phyloP scores from a whole-genome alignment of 2,329 filamentous ascomycete genomes.

The Diaporthe humulicola region DNA sequence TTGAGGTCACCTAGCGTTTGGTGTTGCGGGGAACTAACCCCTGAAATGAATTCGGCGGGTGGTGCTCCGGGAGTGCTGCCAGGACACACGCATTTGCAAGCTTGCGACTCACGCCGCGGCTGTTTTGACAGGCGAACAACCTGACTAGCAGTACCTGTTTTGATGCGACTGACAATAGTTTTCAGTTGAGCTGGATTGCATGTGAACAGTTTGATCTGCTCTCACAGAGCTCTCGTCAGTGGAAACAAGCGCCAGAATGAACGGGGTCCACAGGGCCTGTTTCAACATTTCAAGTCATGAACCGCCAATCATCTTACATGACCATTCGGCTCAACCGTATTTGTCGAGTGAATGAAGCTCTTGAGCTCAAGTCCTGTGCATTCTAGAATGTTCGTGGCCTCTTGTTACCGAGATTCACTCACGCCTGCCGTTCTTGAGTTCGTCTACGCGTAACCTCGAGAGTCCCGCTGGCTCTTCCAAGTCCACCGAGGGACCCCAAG shows the following conservation, averaged over 20 bases:
- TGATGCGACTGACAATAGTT: neutral
- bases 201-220: neutral
- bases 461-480: slow-evolving; percentile 60
- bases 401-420: slow-evolving; percentile 5
- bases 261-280: neutral
- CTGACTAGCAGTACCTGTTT: neutral
- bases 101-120: neutral
- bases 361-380: slow-evolving; percentile 1
- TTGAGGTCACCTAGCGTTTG: slow-evolving; percentile 16
- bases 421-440: slow-evolving; percentile 44
- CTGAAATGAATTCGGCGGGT: slow-evolving; percentile 37
- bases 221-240: neutral
- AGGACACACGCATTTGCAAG: neutral
- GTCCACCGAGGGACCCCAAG: slow-evolving; percentile 56
- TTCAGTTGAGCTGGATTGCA: neutral
- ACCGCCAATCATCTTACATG: slow-evolving; percentile 42
- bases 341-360: neutral
- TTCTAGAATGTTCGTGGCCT: neutral
- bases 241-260: neutral
- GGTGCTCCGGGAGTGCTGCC: slow-evolving; percentile 34
- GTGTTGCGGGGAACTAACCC: slow-evolving; percentile 37
- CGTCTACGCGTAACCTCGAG: slow-evolving; percentile 50
- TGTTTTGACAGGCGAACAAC: neutral
- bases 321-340: neutral
- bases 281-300: slow-evolving; percentile 7